phyloP scores from a whole-genome alignment of 441 rosid species.

The Gossypium aridum region DNA sequence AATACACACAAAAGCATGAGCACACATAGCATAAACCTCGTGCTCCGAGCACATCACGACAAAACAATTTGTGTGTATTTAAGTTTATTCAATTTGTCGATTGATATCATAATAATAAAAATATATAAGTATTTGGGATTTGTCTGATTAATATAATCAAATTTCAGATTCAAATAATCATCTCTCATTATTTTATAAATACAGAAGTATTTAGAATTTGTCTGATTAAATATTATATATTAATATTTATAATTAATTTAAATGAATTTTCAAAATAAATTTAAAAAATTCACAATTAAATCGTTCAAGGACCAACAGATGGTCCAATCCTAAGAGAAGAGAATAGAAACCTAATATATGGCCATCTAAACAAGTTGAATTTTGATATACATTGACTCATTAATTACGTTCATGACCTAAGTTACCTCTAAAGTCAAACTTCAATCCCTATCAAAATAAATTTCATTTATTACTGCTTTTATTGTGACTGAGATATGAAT shows the following conservation, averaged over 20 bases:
- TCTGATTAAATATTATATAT: no score
- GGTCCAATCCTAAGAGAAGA: neutral
- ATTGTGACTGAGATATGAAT: neutral
- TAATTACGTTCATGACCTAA: neutral
- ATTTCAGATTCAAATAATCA: no score
- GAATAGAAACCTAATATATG: neutral
- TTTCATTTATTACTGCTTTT: neutral
- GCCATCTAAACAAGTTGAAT: neutral
- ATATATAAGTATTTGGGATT: no score
- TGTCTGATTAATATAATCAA: no score
- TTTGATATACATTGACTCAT: neutral
- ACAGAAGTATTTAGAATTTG: no score
- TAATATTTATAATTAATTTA: no score
- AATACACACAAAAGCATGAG: neutral
- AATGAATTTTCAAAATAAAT: no score
- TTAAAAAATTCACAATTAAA: neutral
- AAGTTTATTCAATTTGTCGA: no score
- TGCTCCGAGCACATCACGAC: constrained; percentile 5
- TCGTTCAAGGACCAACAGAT: neutral
- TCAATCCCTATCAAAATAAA: neutral
- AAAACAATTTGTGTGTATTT: neutral
- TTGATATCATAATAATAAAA: no score
- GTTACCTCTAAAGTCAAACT: neutral
- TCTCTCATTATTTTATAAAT: no score
- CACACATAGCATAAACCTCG: constrained; percentile 13